A percentile compares a stretch with the other conserved stretches of the same genome.
Conservation (phyloP, 495 filamentous ascomycete species). For the Elasticomyces elasticus region DNA sequence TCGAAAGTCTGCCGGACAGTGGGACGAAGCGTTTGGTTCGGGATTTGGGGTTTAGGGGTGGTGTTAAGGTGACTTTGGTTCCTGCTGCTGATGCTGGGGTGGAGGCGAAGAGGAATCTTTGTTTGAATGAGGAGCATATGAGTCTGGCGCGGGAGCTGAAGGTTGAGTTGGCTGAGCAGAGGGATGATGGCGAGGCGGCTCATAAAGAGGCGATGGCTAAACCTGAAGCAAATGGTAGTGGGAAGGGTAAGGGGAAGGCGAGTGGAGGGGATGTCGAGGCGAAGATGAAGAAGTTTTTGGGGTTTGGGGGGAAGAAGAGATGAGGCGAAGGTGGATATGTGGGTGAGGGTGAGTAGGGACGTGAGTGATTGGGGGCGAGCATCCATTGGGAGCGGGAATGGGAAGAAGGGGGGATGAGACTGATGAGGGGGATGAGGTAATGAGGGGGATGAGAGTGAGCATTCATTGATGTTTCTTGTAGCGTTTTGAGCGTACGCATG, state of each 20-base stretch:
- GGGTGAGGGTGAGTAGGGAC: too few relatives aligned
- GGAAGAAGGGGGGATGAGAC: too few relatives aligned
- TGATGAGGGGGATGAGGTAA: too few relatives aligned
- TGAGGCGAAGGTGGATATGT: not conserved
- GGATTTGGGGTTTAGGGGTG: conserved; percentile 56
- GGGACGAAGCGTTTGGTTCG: conserved; percentile 53
- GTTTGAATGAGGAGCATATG: conserved; percentile 58
- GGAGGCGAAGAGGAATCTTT: conserved; percentile 36
- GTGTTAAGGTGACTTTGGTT: conserved; percentile 64
- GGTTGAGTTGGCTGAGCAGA: conserved; percentile 40
- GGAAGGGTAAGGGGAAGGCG: conserved; percentile 21
- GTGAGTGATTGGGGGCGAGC: too few relatives aligned
- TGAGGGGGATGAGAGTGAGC: too few relatives aligned
- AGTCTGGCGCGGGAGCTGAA: conserved; percentile 57
- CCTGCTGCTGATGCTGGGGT: conserved; percentile 54
- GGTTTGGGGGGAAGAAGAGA: conserved; percentile 25
- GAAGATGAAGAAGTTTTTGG: conserved; percentile 37
- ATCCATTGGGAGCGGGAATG: too few relatives aligned
- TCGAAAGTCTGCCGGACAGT: conserved; percentile 23
- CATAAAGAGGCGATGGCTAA: conserved; percentile 24
- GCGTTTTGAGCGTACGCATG: too few relatives aligned
- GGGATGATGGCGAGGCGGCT: conserved; percentile 34
- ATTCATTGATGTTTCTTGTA: too few relatives aligned
- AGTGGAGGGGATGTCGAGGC: conserved; percentile 34
- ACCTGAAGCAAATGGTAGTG: conserved; percentile 24